phyloP scores from a whole-genome alignment of 805 yeast species.

The Ogataea methylovora region DNA sequence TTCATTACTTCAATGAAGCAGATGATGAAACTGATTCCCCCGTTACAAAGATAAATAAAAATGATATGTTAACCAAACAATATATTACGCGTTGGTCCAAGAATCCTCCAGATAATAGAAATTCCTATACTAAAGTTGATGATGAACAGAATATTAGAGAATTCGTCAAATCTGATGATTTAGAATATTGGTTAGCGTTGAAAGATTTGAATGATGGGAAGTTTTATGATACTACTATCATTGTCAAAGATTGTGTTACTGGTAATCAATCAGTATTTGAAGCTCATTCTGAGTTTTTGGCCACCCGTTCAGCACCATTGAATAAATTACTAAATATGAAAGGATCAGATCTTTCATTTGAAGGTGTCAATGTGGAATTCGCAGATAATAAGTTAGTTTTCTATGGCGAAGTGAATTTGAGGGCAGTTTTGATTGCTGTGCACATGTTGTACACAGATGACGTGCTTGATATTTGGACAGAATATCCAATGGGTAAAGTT shows the following conservation, averaged over 20 bases:
- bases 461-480: constrained; percentile 38
- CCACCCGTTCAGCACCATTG: constrained; percentile 6
- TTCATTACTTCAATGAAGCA: background rate
- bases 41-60: background rate
- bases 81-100: constrained; percentile 13
- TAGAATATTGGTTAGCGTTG: constrained; percentile 16
- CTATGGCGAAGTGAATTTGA: constrained; percentile 15
- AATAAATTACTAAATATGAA: constrained; percentile 1
- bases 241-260: constrained; percentile 6
- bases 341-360: background rate
- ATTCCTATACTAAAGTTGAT: background rate
- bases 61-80: constrained; percentile 1
- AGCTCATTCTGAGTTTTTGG: constrained; percentile 11
- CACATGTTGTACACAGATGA: constrained; percentile 45
- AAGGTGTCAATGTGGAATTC: too few relatives aligned
- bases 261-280: constrained; percentile 4
- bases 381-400: too few relatives aligned
- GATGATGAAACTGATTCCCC: constrained; percentile 2
- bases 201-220: constrained; percentile 8
- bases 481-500: constrained; percentile 19
- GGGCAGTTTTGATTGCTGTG: constrained; percentile 31
- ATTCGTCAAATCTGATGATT: constrained; percentile 26
- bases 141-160: constrained; percentile 18
- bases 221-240: constrained; percentile 8
- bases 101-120: background rate